These are phyloP conservation scores for Ustilago shanxiensis DNA, from an alignment of 1,284 basidiomycete species.

Conservation along the genomic window DNA sequence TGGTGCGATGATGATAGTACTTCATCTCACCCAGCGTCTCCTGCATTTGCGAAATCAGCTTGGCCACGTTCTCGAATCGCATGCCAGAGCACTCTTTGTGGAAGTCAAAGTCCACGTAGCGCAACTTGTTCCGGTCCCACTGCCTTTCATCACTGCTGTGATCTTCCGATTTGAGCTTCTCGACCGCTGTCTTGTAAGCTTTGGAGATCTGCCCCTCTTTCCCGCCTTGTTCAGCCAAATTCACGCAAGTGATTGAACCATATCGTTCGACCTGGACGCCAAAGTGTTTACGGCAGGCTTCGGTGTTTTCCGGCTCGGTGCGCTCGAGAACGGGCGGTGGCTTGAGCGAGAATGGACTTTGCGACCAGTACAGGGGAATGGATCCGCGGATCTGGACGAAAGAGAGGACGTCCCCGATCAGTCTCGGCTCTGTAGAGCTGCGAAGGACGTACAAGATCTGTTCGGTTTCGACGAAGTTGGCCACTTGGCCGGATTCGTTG, in stretches of 20 bases:
- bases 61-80: slow-evolving; percentile 75
- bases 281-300: slow-evolving; percentile 60
- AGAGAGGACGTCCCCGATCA: slow-evolving; percentile 82
- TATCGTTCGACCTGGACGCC: slow-evolving; percentile 76
- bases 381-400: slow-evolving; percentile 94
- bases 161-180: slow-evolving; percentile 80
- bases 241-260: slow-evolving; percentile 71
- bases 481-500: slow-evolving; percentile 95
- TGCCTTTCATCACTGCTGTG: slow-evolving; percentile 76
- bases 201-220: slow-evolving; percentile 85
- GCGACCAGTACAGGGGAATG: slow-evolving; percentile 90
- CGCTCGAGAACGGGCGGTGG: slow-evolving; percentile 95
- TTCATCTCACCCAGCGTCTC: slow-evolving; percentile 77
- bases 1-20: slow-evolving; percentile 71
- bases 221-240: slow-evolving; percentile 89
- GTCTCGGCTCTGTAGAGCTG: background rate
- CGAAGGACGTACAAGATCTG: slow-evolving; percentile 76
- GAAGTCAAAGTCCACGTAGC: slow-evolving; percentile 97
- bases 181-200: slow-evolving; percentile 81
- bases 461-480: slow-evolving; percentile 98
- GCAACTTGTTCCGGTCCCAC: slow-evolving; percentile 91
- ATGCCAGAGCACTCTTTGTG: slow-evolving; percentile 81
- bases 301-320: slow-evolving; percentile 82
- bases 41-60: slow-evolving; percentile 81
- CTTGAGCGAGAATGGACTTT: slow-evolving; percentile 80